These are phyloP conservation scores for Pseudogymnoascus sp. DNA, from an alignment of 2,329 filamentous ascomycete species.

Conservation along the genomic window DNA sequence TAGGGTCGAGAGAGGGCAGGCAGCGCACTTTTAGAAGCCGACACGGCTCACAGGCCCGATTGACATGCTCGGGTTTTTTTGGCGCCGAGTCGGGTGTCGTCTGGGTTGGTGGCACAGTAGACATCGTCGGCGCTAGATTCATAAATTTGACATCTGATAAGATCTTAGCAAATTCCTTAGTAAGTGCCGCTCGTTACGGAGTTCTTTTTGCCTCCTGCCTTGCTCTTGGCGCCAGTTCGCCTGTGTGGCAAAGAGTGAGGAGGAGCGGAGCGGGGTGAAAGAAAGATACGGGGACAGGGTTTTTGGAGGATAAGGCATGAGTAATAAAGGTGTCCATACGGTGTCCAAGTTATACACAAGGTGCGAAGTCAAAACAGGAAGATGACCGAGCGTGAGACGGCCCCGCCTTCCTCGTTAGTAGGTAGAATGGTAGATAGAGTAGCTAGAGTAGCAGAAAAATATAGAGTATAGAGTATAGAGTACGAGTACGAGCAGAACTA, in stretches of 20 bases:
- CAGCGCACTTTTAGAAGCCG: constrained; percentile 33
- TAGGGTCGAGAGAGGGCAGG: constrained; percentile 17
- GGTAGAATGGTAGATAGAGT: background rate
- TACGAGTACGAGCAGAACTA: background rate
- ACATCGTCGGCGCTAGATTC: background rate
- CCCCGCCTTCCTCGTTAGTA: constrained; percentile 1
- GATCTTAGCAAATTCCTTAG: constrained; percentile 8
- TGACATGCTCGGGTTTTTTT: constrained; percentile 11
- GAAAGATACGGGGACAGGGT: background rate
- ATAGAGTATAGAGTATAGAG: background rate
- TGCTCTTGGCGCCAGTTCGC: background rate
- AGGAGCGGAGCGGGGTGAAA: background rate
- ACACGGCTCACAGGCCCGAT: constrained; percentile 32
- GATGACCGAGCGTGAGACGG: background rate
- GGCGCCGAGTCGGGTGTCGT: background rate
- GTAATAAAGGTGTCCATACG: constrained; percentile 6
- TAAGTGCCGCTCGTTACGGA: constrained; percentile 1
- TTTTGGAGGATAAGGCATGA: constrained; percentile 1
- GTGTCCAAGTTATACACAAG: background rate
- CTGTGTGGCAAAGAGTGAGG: background rate
- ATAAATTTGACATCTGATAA: constrained; percentile 5
- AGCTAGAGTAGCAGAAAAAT: background rate
- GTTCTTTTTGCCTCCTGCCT: background rate
- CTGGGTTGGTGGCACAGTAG: constrained; percentile 3
- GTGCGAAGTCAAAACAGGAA: background rate